Evolutionary conservation across 2,329 filamentous ascomycete species (phyloP).

Genomic region (Conoideocrella luteorostrata): DNA sequence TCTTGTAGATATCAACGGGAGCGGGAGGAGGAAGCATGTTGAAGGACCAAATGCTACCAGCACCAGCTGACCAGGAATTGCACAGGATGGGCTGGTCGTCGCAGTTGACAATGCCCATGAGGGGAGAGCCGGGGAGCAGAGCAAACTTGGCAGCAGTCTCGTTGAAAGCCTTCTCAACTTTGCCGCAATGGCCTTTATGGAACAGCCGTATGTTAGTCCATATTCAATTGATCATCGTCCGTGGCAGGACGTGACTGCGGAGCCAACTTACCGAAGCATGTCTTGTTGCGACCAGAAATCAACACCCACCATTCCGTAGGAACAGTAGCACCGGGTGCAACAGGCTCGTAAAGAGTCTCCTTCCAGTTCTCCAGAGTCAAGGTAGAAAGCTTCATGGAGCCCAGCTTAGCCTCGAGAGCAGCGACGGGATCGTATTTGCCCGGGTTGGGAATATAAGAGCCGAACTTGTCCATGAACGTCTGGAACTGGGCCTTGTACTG

Average conservation of each 20-base stretch:
- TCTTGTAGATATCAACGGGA: slow-evolving; percentile 56
- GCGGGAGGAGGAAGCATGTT: slow-evolving; percentile 59
- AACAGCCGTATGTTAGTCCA: too few species aligned
- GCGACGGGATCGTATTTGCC: slow-evolving; percentile 34
- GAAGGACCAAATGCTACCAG: slow-evolving; percentile 62
- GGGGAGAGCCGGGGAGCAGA: slow-evolving; percentile 53
- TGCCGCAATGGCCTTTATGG: slow-evolving; percentile 56
- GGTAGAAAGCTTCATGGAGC: slow-evolving; percentile 37
- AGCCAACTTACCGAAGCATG: slow-evolving; percentile 62
- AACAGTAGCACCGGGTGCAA: slow-evolving; percentile 50
- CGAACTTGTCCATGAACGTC: slow-evolving; percentile 55
- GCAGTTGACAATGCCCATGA: slow-evolving; percentile 66
- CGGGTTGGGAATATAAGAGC: slow-evolving; percentile 45
- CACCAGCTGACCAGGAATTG: slow-evolving; percentile 62
- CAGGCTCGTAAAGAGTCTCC: slow-evolving; percentile 56
- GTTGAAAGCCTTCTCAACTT: slow-evolving; percentile 60
- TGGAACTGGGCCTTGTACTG: slow-evolving; percentile 60
- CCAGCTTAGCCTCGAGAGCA: slow-evolving; percentile 34
- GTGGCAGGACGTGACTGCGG: too few species aligned
- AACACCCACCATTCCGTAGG: slow-evolving; percentile 74
- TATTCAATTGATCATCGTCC: too few species aligned
- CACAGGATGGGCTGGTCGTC: slow-evolving; percentile 69
- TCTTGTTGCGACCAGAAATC: slow-evolving; percentile 70
- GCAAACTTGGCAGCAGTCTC: slow-evolving; percentile 60
- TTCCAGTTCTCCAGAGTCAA: slow-evolving; percentile 68